Evolutionary conservation across 257 asterid species (phyloP), one percentile per base, ranked within the genome.

Genomic region (Scutellaria barbata): DNA sequence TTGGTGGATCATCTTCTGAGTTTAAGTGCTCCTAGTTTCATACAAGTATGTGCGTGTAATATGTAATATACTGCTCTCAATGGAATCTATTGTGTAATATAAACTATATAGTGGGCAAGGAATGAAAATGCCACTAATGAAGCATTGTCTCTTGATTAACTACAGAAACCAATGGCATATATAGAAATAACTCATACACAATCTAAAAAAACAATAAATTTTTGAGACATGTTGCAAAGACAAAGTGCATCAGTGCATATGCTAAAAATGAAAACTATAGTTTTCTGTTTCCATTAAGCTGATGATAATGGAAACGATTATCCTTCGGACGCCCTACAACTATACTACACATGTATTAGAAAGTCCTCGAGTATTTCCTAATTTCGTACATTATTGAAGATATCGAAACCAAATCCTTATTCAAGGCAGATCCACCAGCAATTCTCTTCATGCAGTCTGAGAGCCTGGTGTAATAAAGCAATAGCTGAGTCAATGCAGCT

Each of bases 361-460:
- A 92, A 47, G 97, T 89, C 87, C 99, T 88, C 0, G 99, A 89
- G 76, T 81, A 92, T 76, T 92, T 95, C 75, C 91, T 87, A 81
- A 95, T 92, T 71, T 95, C 99, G 65, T 92, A 90, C 98, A 95
- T 88, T 52, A 95, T 92, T 0, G 96, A 89, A 51, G 96, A 87
- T 73, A 95, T 88, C 37, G 99, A 92, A 70, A 95, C 96, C 85
- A 95, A 88, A 79, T 95, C 99, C 85, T 92, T 92, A 89, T 90
- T 95, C 77, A 95, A 76, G 1, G 79, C 88, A 74, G 98, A 82
- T 16, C 96, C 98, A 35, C 96, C 96, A 16, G 81, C 73, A 68
- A 92, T 82, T 87, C 81, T 87, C 89, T 89, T 92, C 62, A 88
- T 79, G 87, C 93, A 89, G 73, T 95, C 99, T 5, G 95, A 85